These are phyloP conservation scores for Pseudoneurospora amorphoporcata DNA, from an alignment of 495 filamentous ascomycete species.

Conservation along the genomic window DNA sequence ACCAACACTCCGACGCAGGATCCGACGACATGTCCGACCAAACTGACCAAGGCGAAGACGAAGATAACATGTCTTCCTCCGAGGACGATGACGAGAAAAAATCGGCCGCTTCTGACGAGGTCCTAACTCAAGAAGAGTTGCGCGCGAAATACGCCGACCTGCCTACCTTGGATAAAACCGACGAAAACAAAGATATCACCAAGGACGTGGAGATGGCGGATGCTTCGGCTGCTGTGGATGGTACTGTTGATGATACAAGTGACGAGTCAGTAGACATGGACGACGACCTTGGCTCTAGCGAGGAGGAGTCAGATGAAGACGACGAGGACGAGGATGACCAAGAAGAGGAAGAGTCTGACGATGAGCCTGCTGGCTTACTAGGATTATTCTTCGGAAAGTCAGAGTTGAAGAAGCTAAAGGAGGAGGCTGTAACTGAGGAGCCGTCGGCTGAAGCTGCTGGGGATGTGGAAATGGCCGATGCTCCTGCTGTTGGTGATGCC, in stretches of 20 bases:
- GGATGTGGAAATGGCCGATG: conserved; percentile 26
- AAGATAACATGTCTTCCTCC: conserved; percentile 64
- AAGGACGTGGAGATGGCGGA: conserved; percentile 10
- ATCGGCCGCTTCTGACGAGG: conserved; percentile 56
- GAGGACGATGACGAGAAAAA: conserved; percentile 48
- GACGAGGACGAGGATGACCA: conserved; percentile 35
- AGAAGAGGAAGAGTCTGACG: conserved; percentile 42
- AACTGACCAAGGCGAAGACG: conserved; percentile 50
- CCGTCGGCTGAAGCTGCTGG: background rate
- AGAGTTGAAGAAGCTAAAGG: conserved; percentile 35
- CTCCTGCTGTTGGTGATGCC: conserved; percentile 17
- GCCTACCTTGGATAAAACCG: conserved; percentile 25
- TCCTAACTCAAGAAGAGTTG: conserved; percentile 68
- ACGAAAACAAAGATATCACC: conserved; percentile 2
- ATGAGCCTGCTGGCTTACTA: conserved; percentile 48
- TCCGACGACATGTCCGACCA: conserved; percentile 22
- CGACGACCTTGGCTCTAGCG: conserved; percentile 64
- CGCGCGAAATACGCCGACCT: conserved; percentile 67
- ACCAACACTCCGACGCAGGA: background rate
- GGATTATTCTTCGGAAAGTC: conserved; percentile 51
- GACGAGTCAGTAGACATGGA: conserved; percentile 87
- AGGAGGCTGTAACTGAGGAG: conserved; percentile 11
- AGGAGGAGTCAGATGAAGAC: conserved; percentile 40
- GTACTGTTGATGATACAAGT: conserved; percentile 46
- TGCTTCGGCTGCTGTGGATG: conserved; percentile 11